Conservation (phyloP, 2,329 filamentous ascomycete species). For the Xylariaceae sp. region DNA sequence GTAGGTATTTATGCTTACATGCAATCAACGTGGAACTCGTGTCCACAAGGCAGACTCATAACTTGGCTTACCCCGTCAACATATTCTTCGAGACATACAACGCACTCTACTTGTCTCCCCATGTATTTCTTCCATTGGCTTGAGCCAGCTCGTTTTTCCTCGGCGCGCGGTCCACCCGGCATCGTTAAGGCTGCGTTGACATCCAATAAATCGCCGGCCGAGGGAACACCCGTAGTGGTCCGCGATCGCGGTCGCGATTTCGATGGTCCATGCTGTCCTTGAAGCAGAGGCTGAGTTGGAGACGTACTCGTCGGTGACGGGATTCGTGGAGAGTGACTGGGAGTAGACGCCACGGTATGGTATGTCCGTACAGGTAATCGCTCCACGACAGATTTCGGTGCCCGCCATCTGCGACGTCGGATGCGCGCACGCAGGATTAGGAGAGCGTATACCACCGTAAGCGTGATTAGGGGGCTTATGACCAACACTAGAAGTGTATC, state of each 20-base stretch:
- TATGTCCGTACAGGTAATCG: slow-evolving; percentile 93
- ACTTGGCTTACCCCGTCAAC: slow-evolving; percentile 88
- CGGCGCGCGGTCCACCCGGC: slow-evolving; percentile 36
- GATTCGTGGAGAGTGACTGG: slow-evolving; percentile 51
- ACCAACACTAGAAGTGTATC: slow-evolving; percentile 96
- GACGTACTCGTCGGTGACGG: slow-evolving; percentile 61
- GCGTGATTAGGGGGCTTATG: slow-evolving; percentile 83
- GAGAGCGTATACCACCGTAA: slow-evolving; percentile 88
- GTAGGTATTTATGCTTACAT: slow-evolving; percentile 62
- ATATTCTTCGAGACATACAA: slow-evolving; percentile 95
- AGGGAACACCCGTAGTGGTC: slow-evolving; percentile 57
- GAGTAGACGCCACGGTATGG: slow-evolving; percentile 68
- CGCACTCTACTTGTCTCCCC: slow-evolving; percentile 75
- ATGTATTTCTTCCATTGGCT: slow-evolving; percentile 62
- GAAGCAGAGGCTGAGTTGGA: slow-evolving; percentile 74
- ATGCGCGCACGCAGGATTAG: slow-evolving; percentile 84
- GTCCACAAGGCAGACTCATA: slow-evolving; percentile 95
- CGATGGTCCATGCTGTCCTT: slow-evolving; percentile 42
- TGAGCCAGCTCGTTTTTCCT: slow-evolving; percentile 43
- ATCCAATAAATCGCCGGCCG: slow-evolving; percentile 42
- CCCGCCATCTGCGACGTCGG: slow-evolving; percentile 83
- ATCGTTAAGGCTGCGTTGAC: slow-evolving; percentile 39
- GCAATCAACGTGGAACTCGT: slow-evolving; percentile 97
- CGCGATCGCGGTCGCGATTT: slow-evolving; percentile 57
- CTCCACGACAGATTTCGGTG: slow-evolving; percentile 95